Conservation (phyloP, 2,329 filamentous ascomycete genomes). For the Cordyceps javanica region DNA sequence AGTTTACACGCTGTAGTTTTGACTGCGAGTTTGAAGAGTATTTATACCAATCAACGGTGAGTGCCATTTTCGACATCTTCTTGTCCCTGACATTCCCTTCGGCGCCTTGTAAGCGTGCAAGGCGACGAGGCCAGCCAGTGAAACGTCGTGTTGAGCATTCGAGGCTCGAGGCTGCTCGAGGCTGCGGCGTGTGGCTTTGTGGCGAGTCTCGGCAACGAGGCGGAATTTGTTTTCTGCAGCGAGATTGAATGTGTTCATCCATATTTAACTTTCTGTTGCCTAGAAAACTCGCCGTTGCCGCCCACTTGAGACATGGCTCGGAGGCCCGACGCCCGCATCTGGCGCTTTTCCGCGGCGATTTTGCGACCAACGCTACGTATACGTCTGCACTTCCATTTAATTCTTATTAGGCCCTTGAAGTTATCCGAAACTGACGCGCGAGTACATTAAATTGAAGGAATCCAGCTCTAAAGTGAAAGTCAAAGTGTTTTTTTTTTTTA, state of each 20-base stretch:
- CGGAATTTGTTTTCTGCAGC: not conserved
- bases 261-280: not conserved
- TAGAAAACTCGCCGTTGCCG: not conserved
- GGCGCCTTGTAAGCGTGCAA: not conserved
- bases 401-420: too few relatives aligned
- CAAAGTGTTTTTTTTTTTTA: too few relatives aligned
- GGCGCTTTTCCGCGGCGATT: not conserved
- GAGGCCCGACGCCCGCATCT: too few relatives aligned
- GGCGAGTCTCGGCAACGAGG: not conserved
- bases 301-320: not conserved
- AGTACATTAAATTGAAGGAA: too few relatives aligned
- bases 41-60: not conserved
- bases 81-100: not conserved
- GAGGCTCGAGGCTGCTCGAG: not conserved
- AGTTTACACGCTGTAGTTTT: too few relatives aligned
- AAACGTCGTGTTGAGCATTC: not conserved
- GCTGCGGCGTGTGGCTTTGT: not conserved
- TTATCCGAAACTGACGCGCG: too few relatives aligned
- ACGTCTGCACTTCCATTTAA: too few relatives aligned
- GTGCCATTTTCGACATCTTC: not conserved
- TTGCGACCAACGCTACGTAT: not conserved
- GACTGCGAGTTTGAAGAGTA: not conserved
- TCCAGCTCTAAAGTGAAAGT: too few relatives aligned
- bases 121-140: not conserved
- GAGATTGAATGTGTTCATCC: not conserved